Conservation (phyloP, 139 green algal genomes). For the Asterochloris erici region DNA sequence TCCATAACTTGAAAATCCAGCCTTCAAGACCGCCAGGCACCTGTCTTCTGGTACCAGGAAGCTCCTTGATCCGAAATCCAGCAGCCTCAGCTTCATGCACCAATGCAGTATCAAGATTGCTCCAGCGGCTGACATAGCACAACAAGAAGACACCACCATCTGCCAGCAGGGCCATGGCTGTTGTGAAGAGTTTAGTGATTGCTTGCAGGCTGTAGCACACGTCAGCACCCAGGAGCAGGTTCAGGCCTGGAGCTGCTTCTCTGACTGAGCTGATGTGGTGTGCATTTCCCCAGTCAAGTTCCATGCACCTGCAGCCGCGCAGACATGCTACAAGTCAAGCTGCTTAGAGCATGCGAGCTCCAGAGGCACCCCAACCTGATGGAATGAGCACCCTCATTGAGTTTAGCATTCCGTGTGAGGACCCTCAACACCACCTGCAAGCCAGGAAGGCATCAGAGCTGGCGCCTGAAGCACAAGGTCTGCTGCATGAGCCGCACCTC, state of each 20-base stretch:
- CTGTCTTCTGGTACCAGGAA: neutral
- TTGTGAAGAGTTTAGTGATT: slow-evolving; percentile 11
- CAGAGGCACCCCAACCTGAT: slow-evolving; percentile 2
- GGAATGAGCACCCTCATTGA: slow-evolving; percentile 2
- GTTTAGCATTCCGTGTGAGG: slow-evolving; percentile 17
- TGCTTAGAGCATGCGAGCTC: neutral
- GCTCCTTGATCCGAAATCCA: slow-evolving; percentile 7
- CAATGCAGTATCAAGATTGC: neutral
- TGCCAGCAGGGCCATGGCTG: neutral
- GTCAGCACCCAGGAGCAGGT: slow-evolving; percentile 20
- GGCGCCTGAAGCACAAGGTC: too few species aligned
- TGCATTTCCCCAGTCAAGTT: slow-evolving; percentile 19
- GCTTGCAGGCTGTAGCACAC: slow-evolving; percentile 25
- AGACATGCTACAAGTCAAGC: neutral
- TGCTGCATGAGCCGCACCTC: neutral
- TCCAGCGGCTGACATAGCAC: slow-evolving; percentile 18
- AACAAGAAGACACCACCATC: slow-evolving; percentile 4
- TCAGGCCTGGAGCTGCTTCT: neutral
- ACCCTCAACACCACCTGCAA: slow-evolving; percentile 6
- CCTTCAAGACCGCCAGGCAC: slow-evolving; percentile 24
- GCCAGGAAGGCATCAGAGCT: too few species aligned
- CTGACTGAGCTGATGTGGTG: neutral
- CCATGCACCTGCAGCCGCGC: slow-evolving; percentile 8
- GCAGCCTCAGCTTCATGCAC: slow-evolving; percentile 4
- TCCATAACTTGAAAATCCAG: slow-evolving; percentile 4